Evolutionary conservation across 202 grass and related monocot genomes (phyloP), one percentile per base, ranked within the genome.

Genomic region (Panicum hallii): DNA sequence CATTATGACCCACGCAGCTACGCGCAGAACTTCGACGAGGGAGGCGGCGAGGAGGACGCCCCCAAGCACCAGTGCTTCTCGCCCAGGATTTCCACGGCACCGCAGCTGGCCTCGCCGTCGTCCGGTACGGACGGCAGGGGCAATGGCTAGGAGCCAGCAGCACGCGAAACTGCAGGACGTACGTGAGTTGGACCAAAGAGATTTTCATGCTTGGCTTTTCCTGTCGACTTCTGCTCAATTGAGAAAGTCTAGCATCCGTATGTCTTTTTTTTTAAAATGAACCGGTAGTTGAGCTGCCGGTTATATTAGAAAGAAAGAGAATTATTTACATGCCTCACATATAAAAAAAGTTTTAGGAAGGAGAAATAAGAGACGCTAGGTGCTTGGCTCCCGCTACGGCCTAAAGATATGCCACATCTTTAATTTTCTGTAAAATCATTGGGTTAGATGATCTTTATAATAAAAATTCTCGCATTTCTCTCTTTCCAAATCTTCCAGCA

Each of bases 11-110:
- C 80, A 0, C 74, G 67, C 40, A 88, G 86, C 81, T 84, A 88
- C 49, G 81, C 86, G 40, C 81, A 75, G 9, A 88, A 88, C 58
- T 88, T 88, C 67, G 86, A 88, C 58, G 75, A 88, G 6, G 80
- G 81, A 1, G 32, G n/a, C 26, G 19, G 23, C 20, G 74, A 71
- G 0, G 86, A 72, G 12, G 65, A 82, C 38, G 46, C 65, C n/a
- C 34, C 71, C 56, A 72, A 49, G 58, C 38, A 88, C 75, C 19
- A 58, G 10, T 57, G 41, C 40, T 79, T 79, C 60, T 83, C 86
- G 72, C 48, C 71, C 4, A 50, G 86, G 36, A 54, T 82, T 11
- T 60, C 72, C 1, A 5, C 65, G 15, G 57, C 74, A 41, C 58
- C 80, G 9, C 26, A 7, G 3, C 41, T n/a, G 0, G 64, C n/a